Evolutionary conservation across 495 filamentous ascomycete genomes (phyloP), one percentile per base, ranked within the genome.

Genomic region (Gamarada debralockiae): DNA sequence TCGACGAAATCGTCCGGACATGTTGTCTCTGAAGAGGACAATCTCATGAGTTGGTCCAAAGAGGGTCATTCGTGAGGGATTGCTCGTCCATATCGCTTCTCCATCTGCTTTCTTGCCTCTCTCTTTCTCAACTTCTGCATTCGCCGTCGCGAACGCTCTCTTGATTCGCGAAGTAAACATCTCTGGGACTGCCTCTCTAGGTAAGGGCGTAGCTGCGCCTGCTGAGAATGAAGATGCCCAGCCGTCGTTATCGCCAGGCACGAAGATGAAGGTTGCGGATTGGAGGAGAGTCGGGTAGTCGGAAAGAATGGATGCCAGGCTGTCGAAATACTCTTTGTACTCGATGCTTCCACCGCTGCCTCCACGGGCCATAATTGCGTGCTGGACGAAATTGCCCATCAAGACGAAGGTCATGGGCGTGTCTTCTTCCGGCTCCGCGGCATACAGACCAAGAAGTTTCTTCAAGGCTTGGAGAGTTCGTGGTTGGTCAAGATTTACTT

Each of bases 191-290:
- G 72, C 63, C 41, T 84, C 82, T 12, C 87, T 75, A 0, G 93
- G 93, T 12, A 97, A 62, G 7, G 83, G 75, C 1, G 84, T 78
- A 1, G 88, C 79, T 37, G 90, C 85, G n/a, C 93, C 93, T 12
- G 81, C 84, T 2, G 85, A 85, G 67, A 96, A 96, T 2, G 89
- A 79, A 0, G 90, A 92, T 2, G 72, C 69, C 93, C 93, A 98
- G 10, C 91, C 90, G 64, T 98, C 93, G 65, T 95, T 95, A 64
- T 97, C 92, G 36, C 92, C 92, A 1, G 93, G 93, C 0, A 98
- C 86, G 59, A 97, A 96, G 12, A 96, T 69, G 58, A 96, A 95
- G 0, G 88, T 92, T 2, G 88, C 83, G 17, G 77, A 72, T 29
- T 84, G 82, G n/a, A 96, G 76, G 6, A 97, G 72, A 0, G 77